Evolutionary conservation across 83 land plant species (phyloP).

Genomic region (Picea engelmannii): DNA sequence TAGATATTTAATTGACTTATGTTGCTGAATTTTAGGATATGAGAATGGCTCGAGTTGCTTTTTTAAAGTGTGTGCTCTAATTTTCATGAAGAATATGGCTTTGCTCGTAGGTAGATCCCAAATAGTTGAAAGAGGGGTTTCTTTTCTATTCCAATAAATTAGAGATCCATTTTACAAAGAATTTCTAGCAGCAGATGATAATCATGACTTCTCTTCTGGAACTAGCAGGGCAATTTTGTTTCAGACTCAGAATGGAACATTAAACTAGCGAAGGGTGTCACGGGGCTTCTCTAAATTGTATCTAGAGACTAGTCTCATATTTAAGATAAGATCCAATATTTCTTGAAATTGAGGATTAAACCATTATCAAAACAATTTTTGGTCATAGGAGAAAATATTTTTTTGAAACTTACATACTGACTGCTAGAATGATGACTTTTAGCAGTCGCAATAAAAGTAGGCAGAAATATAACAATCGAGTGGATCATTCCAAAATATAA

Average conservation of each 20-base stretch:
- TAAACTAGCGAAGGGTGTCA: constrained; percentile 49
- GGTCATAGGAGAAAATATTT: constrained; percentile 12
- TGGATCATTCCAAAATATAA: no score
- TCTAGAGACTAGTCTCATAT: constrained; percentile 58
- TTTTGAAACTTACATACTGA: no score
- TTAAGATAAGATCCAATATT: constrained; percentile 63
- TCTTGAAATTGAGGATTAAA: constrained; percentile 44
- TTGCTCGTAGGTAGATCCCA: constrained; percentile 80
- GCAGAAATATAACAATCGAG: no score
- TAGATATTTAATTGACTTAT: no score
- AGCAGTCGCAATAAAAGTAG: no score
- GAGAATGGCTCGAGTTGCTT: constrained; percentile 57
- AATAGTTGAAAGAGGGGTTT: constrained; percentile 63
- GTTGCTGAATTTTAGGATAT: no score
- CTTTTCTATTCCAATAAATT: constrained; percentile 63
- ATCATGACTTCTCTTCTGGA: constrained; percentile 1
- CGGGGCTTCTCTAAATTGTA: constrained; percentile 48
- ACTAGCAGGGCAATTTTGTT: constrained; percentile 24
- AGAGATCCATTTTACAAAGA: constrained; percentile 47
- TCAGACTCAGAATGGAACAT: constrained; percentile 66
- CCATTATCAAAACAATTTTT: constrained; percentile 48
- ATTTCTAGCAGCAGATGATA: background rate
- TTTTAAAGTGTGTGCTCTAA: constrained; percentile 62
- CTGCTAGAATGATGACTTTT: no score
- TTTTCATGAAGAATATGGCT: constrained; percentile 56